These are phyloP conservation scores for Yarrowia sp. DNA, from an alignment of 805 yeast genomes.

Conservation along the genomic window DNA sequence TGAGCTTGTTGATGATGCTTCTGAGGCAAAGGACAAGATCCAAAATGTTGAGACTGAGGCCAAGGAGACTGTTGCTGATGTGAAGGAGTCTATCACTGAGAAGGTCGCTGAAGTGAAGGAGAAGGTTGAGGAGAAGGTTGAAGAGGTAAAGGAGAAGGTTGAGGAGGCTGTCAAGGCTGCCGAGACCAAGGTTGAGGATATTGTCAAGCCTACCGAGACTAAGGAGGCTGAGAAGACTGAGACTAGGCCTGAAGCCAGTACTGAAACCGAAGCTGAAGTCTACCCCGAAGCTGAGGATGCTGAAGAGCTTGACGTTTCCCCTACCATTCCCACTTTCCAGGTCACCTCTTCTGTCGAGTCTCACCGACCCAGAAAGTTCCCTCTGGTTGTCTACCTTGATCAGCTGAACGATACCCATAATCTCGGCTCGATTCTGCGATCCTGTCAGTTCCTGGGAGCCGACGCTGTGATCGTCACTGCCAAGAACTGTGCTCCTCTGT, in stretches of 20 bases:
- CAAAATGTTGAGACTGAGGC: too few relatives aligned
- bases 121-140: too few relatives aligned
- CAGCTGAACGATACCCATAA: constrained; percentile 87
- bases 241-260: background rate
- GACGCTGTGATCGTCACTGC: constrained; percentile 77
- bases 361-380: constrained; percentile 48
- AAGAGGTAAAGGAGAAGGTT: background rate
- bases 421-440: constrained; percentile 80
- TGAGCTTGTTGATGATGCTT: constrained; percentile 1
- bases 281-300: background rate
- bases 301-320: background rate
- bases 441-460: constrained; percentile 82
- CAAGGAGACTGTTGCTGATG: background rate
- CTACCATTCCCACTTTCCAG: constrained; percentile 6
- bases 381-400: constrained; percentile 78
- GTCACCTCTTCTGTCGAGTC: constrained; percentile 24
- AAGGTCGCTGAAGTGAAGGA: too few relatives aligned
- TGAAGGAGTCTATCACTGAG: background rate
- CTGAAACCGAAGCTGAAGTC: background rate
- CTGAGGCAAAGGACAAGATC: background rate
- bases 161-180: background rate
- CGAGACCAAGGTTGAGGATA: background rate
- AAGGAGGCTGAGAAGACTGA: background rate
- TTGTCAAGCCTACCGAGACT: background rate
- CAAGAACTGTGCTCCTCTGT: constrained; percentile 72